These are phyloP conservation scores for Yamadazyma blattariae DNA, from an alignment of 1,139 yeast species.

Conservation along the genomic window DNA sequence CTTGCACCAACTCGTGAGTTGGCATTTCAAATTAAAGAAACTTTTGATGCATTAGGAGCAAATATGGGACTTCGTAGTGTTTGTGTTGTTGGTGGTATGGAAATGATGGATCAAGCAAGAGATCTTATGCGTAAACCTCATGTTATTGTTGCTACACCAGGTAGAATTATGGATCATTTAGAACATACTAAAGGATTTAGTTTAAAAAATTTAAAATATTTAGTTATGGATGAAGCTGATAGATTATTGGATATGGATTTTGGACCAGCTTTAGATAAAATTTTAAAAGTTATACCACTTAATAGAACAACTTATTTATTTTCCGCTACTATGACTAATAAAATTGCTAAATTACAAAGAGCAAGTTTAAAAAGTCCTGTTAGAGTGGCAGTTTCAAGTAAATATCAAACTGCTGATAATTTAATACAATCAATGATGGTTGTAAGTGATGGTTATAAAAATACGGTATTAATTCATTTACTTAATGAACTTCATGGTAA, in stretches of 20 bases:
- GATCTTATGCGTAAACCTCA: constrained; percentile 94
- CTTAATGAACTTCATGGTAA: constrained; percentile 85
- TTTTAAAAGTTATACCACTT: constrained; percentile 79
- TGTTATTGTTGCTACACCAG: constrained; percentile 81
- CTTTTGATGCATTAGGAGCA: constrained; percentile 90
- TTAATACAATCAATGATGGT: constrained; percentile 86
- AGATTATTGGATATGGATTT: constrained; percentile 94
- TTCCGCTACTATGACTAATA: constrained; percentile 95
- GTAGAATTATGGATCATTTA: constrained; percentile 86
- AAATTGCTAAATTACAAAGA: constrained; percentile 90
- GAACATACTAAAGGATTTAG: constrained; percentile 94
- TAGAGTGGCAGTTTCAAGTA: constrained; percentile 82
- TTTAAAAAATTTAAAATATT: constrained; percentile 70
- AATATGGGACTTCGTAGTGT: constrained; percentile 85
- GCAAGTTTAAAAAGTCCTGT: constrained; percentile 91
- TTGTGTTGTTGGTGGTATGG: constrained; percentile 97
- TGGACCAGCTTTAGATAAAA: constrained; percentile 89
- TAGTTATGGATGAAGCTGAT: constrained; percentile 98
- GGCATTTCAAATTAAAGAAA: constrained; percentile 93
- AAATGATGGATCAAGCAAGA: constrained; percentile 95
- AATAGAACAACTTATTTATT: constrained; percentile 84
- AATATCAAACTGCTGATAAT: constrained; percentile 91
- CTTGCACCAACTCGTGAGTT: constrained; percentile 96
- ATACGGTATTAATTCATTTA: constrained; percentile 79
- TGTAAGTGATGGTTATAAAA: constrained; percentile 89